Evolutionary conservation across 108 stramenopile genomes (phyloP).

Genomic region (Thalassiosira profunda): DNA sequence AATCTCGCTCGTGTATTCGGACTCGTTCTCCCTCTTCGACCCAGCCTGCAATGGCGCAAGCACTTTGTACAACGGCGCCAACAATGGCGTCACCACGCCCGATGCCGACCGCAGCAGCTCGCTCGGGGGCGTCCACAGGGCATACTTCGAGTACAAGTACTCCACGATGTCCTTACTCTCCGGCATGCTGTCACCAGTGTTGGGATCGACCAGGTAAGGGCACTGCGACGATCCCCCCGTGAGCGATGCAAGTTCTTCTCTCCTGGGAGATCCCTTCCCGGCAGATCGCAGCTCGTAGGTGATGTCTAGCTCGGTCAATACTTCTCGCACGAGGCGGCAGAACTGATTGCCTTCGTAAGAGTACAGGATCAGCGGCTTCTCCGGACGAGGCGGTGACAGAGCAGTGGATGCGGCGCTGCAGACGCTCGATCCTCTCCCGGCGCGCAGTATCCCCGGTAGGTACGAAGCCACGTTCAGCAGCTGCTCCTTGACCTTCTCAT

Average conservation of each 20-base stretch:
- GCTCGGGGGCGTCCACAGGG: slow-evolving; percentile 66
- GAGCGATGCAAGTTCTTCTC: slow-evolving; percentile 65
- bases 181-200: slow-evolving; percentile 74
- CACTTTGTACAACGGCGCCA: slow-evolving; percentile 48
- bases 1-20: slow-evolving; percentile 32
- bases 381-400: slow-evolving; percentile 9
- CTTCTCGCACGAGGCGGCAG: slow-evolving; percentile 90
- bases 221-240: slow-evolving; percentile 84
- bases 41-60: slow-evolving; percentile 71
- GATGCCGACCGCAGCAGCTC: slow-evolving; percentile 61
- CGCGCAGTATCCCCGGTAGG: slow-evolving; percentile 26
- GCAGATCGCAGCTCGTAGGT: slow-evolving; percentile 73
- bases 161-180: slow-evolving; percentile 86
- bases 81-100: slow-evolving; percentile 46
- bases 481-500: not conserved
- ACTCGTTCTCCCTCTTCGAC: slow-evolving; percentile 38
- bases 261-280: slow-evolving; percentile 80
- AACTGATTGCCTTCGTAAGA: slow-evolving; percentile 89
- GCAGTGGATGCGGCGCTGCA: slow-evolving; percentile 26
- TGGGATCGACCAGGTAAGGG: slow-evolving; percentile 91
- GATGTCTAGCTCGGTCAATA: slow-evolving; percentile 87
- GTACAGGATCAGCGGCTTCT: slow-evolving; percentile 55
- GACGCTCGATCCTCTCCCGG: slow-evolving; percentile 31
- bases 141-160: slow-evolving; percentile 87
- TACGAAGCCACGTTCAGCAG: not conserved